Percentiles rank a stretch among this genome's conserved stretches.
Evolutionary conservation across 352 stramenopile species (phyloP).

Genomic region (Pythium aquatile): DNA sequence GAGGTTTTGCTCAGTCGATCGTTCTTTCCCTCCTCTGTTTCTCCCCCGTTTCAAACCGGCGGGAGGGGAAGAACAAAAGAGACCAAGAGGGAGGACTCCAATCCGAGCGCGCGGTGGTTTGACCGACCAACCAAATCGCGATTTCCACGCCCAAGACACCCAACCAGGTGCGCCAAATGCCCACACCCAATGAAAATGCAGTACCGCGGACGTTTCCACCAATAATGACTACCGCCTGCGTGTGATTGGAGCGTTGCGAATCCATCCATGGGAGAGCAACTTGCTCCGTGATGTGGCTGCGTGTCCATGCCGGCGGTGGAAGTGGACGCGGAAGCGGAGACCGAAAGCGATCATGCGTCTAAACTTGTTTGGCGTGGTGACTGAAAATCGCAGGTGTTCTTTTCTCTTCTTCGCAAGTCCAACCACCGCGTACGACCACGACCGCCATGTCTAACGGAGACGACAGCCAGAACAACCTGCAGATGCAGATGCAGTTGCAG

Average conservation of each 20-base stretch:
- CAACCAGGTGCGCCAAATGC: conserved; percentile 42
- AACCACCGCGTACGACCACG: not conserved
- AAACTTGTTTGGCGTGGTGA: not conserved
- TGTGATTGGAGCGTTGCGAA: conserved; percentile 43
- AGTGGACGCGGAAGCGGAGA: not conserved
- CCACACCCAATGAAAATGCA: conserved; percentile 62
- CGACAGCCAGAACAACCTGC: conserved; percentile 59
- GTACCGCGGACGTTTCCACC: conserved; percentile 60
- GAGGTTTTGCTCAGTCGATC: conserved; percentile 21
- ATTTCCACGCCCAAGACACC: conserved; percentile 28
- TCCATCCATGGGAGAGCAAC: conserved; percentile 22
- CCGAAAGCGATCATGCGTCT: not conserved
- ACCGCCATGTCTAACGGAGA: conserved; percentile 57
- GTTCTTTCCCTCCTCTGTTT: conserved; percentile 1
- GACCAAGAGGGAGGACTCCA: not conserved
- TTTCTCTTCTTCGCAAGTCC: not conserved
- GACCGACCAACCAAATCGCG: conserved; percentile 37
- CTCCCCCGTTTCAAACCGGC: conserved; percentile 10
- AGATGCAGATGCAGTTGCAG: conserved; percentile 87
- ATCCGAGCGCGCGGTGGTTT: conserved; percentile 1
- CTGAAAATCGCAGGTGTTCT: conserved; percentile 2
- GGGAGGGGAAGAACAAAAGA: conserved; percentile 17
- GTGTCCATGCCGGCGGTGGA: not conserved
- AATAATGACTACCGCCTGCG: conserved; percentile 43
- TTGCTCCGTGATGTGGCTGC: not conserved